Base-by-base conservation (phyloP, 2,329 filamentous ascomycete species). In the Colletotrichum sublineola region DNA sequence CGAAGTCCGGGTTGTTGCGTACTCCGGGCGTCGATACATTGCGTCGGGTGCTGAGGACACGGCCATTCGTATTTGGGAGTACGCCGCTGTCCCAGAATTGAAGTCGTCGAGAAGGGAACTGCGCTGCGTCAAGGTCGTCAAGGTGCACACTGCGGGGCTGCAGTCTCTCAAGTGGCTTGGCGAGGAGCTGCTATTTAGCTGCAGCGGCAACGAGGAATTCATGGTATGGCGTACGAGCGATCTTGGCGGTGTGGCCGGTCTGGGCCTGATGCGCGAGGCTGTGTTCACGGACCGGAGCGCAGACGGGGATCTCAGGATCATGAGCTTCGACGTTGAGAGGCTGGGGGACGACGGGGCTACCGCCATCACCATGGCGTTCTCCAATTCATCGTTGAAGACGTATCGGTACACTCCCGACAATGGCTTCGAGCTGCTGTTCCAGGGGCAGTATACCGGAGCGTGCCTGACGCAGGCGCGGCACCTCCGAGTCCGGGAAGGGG, bases 201-300 rank as follows among this genome's bases (percentile, higher is more conserved):
- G 94, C 77, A 94, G 90, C 7, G 96, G 95, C 0, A 92, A 91
- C 73, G 96, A 98, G 80, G 96, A 99, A 81, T 92, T 98, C 74
- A 96, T 92, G 76, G 88, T 95, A 14, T 99, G 96, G 96, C 87
- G 89, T 52, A 81, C 96, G 44, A 85, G 84, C 58, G 66, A 65
- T 14, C 79, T 93, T 8, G 85, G 90, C 36, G 84, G 86, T 11
- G 33, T 40, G 1, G 82, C 78, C 15, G 86, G 87, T 4, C 80
- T 91, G 2, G 89, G 87, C 0, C 84, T 91, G 2, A 80, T 89
- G 15, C 88, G 88, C 71, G 89, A 91, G 80, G 88, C 86, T 2
- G 81, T 83, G 1, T 88, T 87, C 53, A 81, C 86, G 63, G 82
- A 90, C 74, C 84, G 84, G 75, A 86, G 84, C 11, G 78, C 81